Evolutionary conservation across 2,329 filamentous ascomycete genomes (phyloP).

Genomic region (Pseudocercospora musae): DNA sequence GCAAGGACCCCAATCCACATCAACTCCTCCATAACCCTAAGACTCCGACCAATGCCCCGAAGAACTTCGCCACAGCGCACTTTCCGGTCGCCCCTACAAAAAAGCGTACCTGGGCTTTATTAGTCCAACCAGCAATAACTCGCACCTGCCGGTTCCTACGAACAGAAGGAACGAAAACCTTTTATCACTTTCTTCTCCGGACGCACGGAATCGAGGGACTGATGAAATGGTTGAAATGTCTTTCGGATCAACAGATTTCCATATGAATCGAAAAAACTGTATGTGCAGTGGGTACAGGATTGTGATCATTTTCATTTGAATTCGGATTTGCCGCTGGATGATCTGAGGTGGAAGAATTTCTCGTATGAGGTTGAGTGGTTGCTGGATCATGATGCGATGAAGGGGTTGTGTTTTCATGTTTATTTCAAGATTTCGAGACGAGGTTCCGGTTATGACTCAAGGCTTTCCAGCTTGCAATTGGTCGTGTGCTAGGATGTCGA

Average conservation of each 20-base stretch:
- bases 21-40: not conserved
- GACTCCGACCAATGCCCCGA: not conserved
- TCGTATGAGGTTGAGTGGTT: not conserved
- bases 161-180: not conserved
- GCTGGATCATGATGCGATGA: not conserved
- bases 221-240: not conserved
- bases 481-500: not conserved
- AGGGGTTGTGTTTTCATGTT: not conserved
- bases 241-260: not conserved
- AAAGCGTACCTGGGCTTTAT: not conserved
- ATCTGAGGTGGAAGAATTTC: not conserved
- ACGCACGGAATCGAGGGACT: not conserved
- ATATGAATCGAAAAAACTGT: not conserved
- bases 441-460: not conserved
- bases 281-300: not conserved
- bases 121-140: slow-evolving; percentile 5
- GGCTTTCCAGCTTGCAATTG: not conserved
- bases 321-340: not conserved
- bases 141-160: slow-evolving; percentile 5
- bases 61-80: not conserved
- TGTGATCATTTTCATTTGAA: not conserved
- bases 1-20: not conserved
- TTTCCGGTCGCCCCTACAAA: not conserved
- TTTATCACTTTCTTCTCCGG: slow-evolving; percentile 1
- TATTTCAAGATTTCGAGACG: not conserved